phyloP scores from a whole-genome alignment of 2,329 filamentous ascomycete genomes.

The Pyricularia sp. region DNA sequence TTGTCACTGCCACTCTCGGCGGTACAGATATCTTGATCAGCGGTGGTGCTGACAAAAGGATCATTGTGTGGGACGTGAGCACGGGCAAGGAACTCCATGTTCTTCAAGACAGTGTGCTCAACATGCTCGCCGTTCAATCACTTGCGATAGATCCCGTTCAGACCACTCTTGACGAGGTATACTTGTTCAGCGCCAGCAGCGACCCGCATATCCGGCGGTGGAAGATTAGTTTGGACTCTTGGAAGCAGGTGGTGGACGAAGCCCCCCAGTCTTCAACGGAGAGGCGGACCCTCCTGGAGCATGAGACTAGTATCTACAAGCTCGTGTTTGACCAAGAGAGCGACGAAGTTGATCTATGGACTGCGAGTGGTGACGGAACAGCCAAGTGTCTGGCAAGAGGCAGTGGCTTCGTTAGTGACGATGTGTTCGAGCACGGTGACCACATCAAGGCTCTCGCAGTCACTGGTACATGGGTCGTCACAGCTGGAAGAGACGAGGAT shows the following conservation, averaged over 20 bases:
- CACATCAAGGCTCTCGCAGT: slow-evolving; percentile 80
- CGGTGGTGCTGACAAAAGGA: slow-evolving; percentile 68
- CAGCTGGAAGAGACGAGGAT: slow-evolving; percentile 84
- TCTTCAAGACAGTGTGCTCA: slow-evolving; percentile 62
- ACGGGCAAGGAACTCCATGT: slow-evolving; percentile 62
- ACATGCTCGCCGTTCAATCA: slow-evolving; percentile 71
- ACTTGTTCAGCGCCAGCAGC: slow-evolving; percentile 72
- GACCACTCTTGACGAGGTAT: slow-evolving; percentile 36
- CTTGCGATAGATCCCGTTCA: slow-evolving; percentile 64
- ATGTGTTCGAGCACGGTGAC: slow-evolving; percentile 70
- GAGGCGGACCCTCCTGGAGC: slow-evolving; percentile 55
- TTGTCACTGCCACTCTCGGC: slow-evolving; percentile 52
- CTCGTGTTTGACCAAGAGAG: slow-evolving; percentile 58
- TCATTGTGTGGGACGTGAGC: slow-evolving; percentile 72
- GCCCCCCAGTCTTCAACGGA: slow-evolving; percentile 15
- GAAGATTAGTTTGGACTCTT: slow-evolving; percentile 45
- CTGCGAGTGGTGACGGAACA: slow-evolving; percentile 83
- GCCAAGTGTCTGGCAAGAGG: slow-evolving; percentile 56
- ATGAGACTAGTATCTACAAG: slow-evolving; percentile 86
- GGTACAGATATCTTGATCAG: slow-evolving; percentile 59
- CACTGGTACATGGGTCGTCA: slow-evolving; percentile 69
- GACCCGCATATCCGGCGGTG: slow-evolving; percentile 73
- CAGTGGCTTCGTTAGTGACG: slow-evolving; percentile 44
- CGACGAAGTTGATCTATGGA: slow-evolving; percentile 73
- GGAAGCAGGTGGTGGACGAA: slow-evolving; percentile 44